phyloP scores from a whole-genome alignment of 345 rosid species.

The Brassica rapa region DNA sequence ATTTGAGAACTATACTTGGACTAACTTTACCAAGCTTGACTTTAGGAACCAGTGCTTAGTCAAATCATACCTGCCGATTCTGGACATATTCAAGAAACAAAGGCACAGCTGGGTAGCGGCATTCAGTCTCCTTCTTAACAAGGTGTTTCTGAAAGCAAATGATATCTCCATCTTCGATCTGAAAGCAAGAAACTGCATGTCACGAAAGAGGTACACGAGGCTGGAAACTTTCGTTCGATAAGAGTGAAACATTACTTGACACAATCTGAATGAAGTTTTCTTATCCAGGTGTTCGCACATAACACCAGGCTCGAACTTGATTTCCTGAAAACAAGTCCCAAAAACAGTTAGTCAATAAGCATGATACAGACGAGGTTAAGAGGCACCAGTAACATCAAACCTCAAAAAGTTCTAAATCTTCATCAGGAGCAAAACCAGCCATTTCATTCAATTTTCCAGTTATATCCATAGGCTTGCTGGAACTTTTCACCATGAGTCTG shows the following conservation, averaged over 20 bases:
- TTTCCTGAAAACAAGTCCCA: slow-evolving; percentile 58
- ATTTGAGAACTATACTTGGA: neutral
- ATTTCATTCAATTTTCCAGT: slow-evolving; percentile 71
- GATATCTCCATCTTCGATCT: slow-evolving; percentile 97
- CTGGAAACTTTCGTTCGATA: neutral
- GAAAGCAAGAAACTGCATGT: slow-evolving; percentile 30
- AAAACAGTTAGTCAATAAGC: slow-evolving; percentile 15
- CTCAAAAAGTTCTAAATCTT: slow-evolving; percentile 89
- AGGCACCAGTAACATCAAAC: slow-evolving; percentile 42
- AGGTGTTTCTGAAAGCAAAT: slow-evolving; percentile 77
- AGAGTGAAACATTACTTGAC: slow-evolving; percentile 61
- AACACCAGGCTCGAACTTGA: slow-evolving; percentile 84
- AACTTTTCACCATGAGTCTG: slow-evolving; percentile 78
- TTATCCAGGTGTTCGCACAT: slow-evolving; percentile 88
- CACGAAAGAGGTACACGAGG: slow-evolving; percentile 13
- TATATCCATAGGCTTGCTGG: slow-evolving; percentile 75
- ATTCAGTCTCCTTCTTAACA: slow-evolving; percentile 51
- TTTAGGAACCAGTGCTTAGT: slow-evolving; percentile 1
- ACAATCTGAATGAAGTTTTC: slow-evolving; percentile 60
- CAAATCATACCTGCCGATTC: slow-evolving; percentile 69
- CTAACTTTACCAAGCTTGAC: slow-evolving; percentile 18
- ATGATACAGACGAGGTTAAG: slow-evolving; percentile 10
- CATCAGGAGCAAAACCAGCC: slow-evolving; percentile 87
- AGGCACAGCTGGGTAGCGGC: slow-evolving; percentile 78
- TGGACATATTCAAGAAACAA: slow-evolving; percentile 85